Evolutionary conservation across 1,284 basidiomycete species (phyloP).

Genomic region (Irpex sp.): DNA sequence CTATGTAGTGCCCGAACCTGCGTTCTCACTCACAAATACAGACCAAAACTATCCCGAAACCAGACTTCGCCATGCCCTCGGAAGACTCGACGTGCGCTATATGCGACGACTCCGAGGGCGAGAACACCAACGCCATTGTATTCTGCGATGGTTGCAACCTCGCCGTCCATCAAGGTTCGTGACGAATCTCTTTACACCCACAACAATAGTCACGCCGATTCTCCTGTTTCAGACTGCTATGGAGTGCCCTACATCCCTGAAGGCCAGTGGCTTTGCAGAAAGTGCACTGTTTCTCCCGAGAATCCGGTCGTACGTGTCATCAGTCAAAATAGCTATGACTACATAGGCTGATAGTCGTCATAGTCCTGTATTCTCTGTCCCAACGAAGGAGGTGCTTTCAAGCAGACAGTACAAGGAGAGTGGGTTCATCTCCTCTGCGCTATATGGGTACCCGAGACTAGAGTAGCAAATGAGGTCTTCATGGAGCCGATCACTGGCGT

Average conservation of each 20-base stretch:
- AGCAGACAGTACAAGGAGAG: constrained; percentile 90
- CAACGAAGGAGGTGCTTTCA: constrained; percentile 97
- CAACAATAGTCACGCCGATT: not conserved
- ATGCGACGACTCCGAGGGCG: constrained; percentile 97
- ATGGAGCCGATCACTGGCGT: constrained; percentile 98
- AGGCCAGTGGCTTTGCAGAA: constrained; percentile 98
- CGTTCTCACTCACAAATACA: constrained; percentile 26
- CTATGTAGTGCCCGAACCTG: not conserved
- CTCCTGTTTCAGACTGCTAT: constrained; percentile 77
- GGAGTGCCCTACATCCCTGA: constrained; percentile 99
- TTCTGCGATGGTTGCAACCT: constrained; percentile 99
- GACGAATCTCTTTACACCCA: not conserved
- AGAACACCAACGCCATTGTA: constrained; percentile 98
- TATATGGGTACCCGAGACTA: constrained; percentile 97
- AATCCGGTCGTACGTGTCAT: constrained; percentile 77
- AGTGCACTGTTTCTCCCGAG: constrained; percentile 97
- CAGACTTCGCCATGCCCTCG: constrained; percentile 76
- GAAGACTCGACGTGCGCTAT: constrained; percentile 96
- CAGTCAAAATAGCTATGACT: not conserved
- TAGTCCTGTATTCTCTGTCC: constrained; percentile 94
- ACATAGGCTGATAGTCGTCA: not conserved
- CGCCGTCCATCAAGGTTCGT: constrained; percentile 93
- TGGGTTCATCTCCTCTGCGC: constrained; percentile 98
- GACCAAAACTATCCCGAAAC: constrained; percentile 90
- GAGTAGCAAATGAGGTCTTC: constrained; percentile 92